Conservation (phyloP, 768 basidiomycete species). For the Collybiopsis luxurians region DNA sequence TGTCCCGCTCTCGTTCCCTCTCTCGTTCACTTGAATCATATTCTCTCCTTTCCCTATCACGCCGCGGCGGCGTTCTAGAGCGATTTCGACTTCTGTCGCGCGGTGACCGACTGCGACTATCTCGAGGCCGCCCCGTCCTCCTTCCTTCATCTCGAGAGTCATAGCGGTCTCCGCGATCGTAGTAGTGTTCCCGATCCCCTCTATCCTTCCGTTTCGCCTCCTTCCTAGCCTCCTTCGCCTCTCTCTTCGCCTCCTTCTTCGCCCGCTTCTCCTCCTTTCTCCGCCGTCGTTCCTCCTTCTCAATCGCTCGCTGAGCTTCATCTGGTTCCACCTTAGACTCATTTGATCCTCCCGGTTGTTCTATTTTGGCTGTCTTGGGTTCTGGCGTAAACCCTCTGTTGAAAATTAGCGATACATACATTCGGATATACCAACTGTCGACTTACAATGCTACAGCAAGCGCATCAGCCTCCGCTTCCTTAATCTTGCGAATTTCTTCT, state of each 20-base stretch:
- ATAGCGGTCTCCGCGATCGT: too few species aligned
- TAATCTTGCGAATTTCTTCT: conserved; percentile 80
- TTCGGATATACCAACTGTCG: neutral
- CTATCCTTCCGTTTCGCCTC: conserved; percentile 22
- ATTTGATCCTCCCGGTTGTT: conserved; percentile 15
- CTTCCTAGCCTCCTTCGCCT: conserved; percentile 29
- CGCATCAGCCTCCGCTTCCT: conserved; percentile 89
- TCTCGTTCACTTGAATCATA: conserved; percentile 33
- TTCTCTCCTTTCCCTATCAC: conserved; percentile 9
- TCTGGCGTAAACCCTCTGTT: conserved; percentile 69
- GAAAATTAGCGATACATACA: conserved; percentile 6
- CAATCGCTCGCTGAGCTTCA: conserved; percentile 28
- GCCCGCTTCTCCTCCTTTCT: conserved; percentile 59
- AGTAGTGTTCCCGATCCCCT: conserved; percentile 26
- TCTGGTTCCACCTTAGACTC: conserved; percentile 18
- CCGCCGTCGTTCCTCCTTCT: conserved; percentile 49
- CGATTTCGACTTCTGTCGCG: neutral
- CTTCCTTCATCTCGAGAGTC: conserved; percentile 25
- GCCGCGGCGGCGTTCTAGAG: conserved; percentile 10
- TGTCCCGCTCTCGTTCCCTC: conserved; percentile 40
- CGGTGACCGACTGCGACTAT: conserved; percentile 30
- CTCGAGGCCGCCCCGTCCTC: conserved; percentile 14
- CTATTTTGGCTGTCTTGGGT: neutral
- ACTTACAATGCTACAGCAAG: conserved; percentile 75
- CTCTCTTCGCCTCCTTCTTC: conserved; percentile 47